phyloP scores from a whole-genome alignment of 1,139 yeast genomes.

The Hansenula sp. region DNA sequence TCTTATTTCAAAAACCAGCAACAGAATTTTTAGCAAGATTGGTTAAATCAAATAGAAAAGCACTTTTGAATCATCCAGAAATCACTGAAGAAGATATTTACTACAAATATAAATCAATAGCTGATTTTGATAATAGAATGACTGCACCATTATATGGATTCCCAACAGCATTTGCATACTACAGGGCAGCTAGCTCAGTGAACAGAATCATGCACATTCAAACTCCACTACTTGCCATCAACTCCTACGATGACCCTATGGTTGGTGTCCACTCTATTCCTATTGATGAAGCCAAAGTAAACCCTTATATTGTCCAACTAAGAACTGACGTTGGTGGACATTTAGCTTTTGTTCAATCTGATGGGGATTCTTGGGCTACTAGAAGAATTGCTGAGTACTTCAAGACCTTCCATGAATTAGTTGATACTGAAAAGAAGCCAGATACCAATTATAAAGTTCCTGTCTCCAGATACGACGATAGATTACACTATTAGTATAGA shows the following conservation, averaged over 20 bases:
- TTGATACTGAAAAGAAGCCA: conserved; percentile 20
- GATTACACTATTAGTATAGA: conserved; percentile 11
- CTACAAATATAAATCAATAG: conserved; percentile 32
- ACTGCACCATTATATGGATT: conserved; percentile 78
- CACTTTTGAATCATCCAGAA: conserved; percentile 34
- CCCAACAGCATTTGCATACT: conserved; percentile 66
- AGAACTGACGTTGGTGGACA: conserved; percentile 87
- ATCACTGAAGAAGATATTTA: conserved; percentile 33
- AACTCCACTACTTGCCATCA: conserved; percentile 66
- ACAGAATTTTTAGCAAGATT: conserved; percentile 60
- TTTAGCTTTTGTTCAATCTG: conserved; percentile 54
- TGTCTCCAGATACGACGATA: conserved; percentile 13
- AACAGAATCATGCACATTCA: conserved; percentile 49
- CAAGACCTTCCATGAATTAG: conserved; percentile 40
- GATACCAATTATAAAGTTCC: conserved; percentile 13
- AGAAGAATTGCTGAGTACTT: conserved; percentile 60
- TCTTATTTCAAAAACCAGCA: conserved; percentile 63
- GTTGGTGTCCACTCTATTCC: conserved; percentile 67
- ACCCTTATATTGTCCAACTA: conserved; percentile 65
- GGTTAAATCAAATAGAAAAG: conserved; percentile 56
- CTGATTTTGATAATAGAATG: conserved; percentile 64
- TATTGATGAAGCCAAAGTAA: conserved; percentile 47
- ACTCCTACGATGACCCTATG: conserved; percentile 82
- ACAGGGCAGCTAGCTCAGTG: conserved; percentile 63
- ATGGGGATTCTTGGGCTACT: conserved; percentile 72